Percentiles rank a stretch among this genome's conserved stretches.
Conservation (phyloP, 139 green algal species). For the Tetraselmis striata region DNA sequence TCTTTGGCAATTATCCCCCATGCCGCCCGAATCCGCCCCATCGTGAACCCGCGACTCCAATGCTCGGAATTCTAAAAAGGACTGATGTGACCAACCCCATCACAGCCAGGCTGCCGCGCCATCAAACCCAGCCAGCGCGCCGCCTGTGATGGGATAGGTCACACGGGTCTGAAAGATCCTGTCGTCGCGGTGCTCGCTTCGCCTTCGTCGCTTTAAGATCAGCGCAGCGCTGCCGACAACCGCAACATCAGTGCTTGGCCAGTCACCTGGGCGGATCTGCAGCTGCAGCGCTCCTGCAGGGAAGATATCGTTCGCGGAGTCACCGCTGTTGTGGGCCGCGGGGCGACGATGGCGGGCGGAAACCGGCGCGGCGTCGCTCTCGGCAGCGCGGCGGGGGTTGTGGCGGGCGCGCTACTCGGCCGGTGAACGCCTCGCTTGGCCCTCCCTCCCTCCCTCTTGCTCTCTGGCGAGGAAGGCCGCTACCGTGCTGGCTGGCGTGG, state of each 20-base stretch:
- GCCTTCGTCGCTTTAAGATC: neutral
- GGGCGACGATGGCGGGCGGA: neutral
- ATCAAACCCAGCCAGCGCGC: no score
- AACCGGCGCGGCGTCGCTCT: neutral
- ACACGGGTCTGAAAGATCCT: no score
- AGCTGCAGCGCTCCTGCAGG: neutral
- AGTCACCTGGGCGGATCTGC: no score
- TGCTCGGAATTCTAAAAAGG: no score
- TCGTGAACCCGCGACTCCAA: no score
- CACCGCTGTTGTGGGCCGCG: neutral
- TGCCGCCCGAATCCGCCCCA: no score
- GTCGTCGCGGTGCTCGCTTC: neutral
- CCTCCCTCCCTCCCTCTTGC: neutral
- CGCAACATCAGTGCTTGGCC: neutral
- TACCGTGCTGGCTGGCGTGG: no score
- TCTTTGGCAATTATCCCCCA: no score
- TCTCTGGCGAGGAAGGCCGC: no score
- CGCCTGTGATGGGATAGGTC: no score
- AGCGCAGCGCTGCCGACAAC: neutral
- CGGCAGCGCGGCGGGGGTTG: neutral
- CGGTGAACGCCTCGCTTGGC: neutral
- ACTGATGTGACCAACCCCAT: no score
- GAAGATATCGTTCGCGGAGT: neutral
- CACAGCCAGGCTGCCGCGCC: no score
- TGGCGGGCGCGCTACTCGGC: neutral